Evolutionary conservation across 495 filamentous ascomycete species (phyloP).

Genomic region (Penicillium herquei): DNA sequence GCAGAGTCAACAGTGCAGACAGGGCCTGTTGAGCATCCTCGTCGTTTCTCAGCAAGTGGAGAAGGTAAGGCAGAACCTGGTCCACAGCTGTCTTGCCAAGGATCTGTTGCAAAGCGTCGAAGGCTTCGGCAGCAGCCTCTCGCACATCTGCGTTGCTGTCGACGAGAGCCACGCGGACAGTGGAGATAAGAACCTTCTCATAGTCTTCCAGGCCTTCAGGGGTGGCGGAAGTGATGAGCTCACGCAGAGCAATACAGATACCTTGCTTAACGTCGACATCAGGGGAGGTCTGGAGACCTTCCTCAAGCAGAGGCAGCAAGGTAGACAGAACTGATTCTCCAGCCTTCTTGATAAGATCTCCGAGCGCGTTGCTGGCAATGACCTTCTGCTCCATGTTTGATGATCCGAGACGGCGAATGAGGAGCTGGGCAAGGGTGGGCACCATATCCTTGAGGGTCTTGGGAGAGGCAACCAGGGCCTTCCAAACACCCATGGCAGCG

Average conservation of each 20-base stretch:
- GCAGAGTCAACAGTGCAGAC: slow-evolving; percentile 84
- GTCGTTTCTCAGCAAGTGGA: slow-evolving; percentile 80
- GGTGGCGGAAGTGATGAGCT: slow-evolving; percentile 90
- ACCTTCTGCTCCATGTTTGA: slow-evolving; percentile 98
- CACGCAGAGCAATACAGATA: slow-evolving; percentile 92
- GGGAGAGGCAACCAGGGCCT: slow-evolving; percentile 90
- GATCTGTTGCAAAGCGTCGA: slow-evolving; percentile 89
- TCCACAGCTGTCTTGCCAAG: slow-evolving; percentile 92
- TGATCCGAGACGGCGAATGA: slow-evolving; percentile 91
- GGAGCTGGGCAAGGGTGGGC: slow-evolving; percentile 87
- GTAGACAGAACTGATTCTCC: slow-evolving; percentile 89
- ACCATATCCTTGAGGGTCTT: slow-evolving; percentile 92
- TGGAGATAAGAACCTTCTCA: slow-evolving; percentile 90
- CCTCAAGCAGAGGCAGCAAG: slow-evolving; percentile 86
- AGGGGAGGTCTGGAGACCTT: slow-evolving; percentile 81
- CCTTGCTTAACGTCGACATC: slow-evolving; percentile 96
- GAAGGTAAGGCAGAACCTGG: slow-evolving; percentile 88
- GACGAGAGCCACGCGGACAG: slow-evolving; percentile 89
- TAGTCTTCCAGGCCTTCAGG: slow-evolving; percentile 88
- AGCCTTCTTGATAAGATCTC: slow-evolving; percentile 93
- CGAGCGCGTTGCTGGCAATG: slow-evolving; percentile 94
- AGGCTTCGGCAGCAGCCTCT: slow-evolving; percentile 95
- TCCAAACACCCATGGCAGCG: slow-evolving; percentile 93
- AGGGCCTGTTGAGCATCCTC: slow-evolving; percentile 89
- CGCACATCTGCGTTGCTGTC: slow-evolving; percentile 86